Conservation (phyloP, 257 asterid species). For the Oldenlandia corymbosa region DNA sequence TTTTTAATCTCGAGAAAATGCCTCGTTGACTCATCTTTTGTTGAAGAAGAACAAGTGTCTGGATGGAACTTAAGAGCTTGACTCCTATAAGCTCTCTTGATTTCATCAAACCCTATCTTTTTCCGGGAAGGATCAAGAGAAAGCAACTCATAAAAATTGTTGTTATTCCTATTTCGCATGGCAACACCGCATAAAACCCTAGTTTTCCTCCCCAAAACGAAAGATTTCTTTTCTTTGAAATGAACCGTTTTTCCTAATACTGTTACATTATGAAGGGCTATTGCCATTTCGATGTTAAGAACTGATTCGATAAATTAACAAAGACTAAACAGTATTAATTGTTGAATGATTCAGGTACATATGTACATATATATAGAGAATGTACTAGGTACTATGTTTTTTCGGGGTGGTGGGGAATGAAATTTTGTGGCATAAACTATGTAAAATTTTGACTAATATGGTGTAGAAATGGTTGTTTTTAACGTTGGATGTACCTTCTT, state of each 20-base stretch:
- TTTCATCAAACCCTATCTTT: conserved; percentile 37
- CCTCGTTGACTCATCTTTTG: conserved; percentile 33
- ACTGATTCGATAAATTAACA: no score
- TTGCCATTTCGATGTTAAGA: neutral
- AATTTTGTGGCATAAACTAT: no score
- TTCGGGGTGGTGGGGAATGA: no score
- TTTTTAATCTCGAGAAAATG: conserved; percentile 34
- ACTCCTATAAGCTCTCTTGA: conserved; percentile 43
- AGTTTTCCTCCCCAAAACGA: neutral
- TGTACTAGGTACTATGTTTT: no score
- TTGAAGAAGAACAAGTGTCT: conserved; percentile 25
- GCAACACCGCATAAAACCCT: neutral
- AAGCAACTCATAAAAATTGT: conserved; percentile 35
- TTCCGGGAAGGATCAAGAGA: conserved; percentile 30
- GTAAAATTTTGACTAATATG: no score
- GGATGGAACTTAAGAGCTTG: conserved; percentile 48
- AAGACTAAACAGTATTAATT: no score
- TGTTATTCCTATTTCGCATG: conserved; percentile 8
- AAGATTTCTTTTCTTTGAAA: neutral
- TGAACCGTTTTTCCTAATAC: neutral
- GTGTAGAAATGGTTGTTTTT: no score
- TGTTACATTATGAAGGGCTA: neutral
- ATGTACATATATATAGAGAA: no score
- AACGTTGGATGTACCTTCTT: no score
- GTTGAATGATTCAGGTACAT: no score